Evolutionary conservation across 768 basidiomycete genomes (phyloP), one percentile per base, ranked within the genome.

Genomic region (Peribolospora kevripleyi): DNA sequence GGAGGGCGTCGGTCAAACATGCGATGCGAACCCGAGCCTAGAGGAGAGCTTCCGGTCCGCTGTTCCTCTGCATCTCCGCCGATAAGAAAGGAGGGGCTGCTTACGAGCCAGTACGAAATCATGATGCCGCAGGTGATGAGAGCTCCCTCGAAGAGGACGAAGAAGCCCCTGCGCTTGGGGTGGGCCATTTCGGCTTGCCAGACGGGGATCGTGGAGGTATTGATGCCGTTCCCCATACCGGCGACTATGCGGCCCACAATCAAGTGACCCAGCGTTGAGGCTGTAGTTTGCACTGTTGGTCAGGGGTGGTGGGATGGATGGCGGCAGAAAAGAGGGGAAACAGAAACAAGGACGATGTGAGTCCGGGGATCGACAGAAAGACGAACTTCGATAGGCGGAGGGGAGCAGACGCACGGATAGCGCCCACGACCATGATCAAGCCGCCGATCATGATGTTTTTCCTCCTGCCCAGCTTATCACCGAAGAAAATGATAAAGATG

Each of bases 141-240:
- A 62, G 48, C 51, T 1, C 53, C 60, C 64, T 79, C 76, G 53
- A 80, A 71, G 72, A 78, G 76, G 54, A 80, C 77, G 55, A 79
- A 67, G 55, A 74, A 73, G 25, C 79, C 79, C 50, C 79, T 68
- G 54, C 70, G 70, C 41, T 75, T 70, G 4, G 77, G 73, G 4
- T 75, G 72, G 1, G 79, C 78, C 61, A 77, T 78, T 64, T 81
- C 79, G 0, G 77, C 75, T 55, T 78, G 77, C 62, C 79, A 81
- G 8, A 72, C 70, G 3, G 79, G 78, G 0, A 78, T 25, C 75
- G 77, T 78, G 3, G 78, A 78, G 4, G 79, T 80, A 57, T 40
- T 43, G 41, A 55, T 10, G 11, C 54, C 79, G 58, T 80, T 80
- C 13, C 79, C 78, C n/a, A 79, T 59, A 11, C 79, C 78, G 4